Conservation (phyloP, 176 grass and related monocot species). For the Melocanna baccifera region DNA sequence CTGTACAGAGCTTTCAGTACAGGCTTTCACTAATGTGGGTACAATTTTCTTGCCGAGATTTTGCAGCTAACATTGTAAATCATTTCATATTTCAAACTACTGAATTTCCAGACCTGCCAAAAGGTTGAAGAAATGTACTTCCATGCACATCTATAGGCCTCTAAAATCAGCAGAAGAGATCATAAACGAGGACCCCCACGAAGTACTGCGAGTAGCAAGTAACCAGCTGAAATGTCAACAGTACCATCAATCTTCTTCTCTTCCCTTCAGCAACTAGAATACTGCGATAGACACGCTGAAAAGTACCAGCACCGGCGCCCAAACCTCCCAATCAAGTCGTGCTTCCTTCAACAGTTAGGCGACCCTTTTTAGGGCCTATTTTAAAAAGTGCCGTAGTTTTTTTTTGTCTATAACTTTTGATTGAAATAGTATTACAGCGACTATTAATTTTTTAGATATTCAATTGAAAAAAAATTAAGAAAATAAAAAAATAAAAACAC, state of each 20-base stretch:
- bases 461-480: too few species aligned
- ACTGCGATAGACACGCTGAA: background rate
- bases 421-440: too few species aligned
- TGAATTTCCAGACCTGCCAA: background rate
- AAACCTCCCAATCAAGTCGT: constrained; percentile 16
- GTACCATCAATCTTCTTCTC: background rate
- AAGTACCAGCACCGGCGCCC: constrained; percentile 29
- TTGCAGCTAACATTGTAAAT: background rate
- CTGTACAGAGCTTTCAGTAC: too few species aligned
- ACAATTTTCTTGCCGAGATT: background rate
- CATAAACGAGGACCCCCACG: too few species aligned
- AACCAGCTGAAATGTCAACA: background rate
- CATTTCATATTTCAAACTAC: background rate
- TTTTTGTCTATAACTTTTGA: too few species aligned
- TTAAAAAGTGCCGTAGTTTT: too few species aligned
- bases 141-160: background rate
- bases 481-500: too few species aligned
- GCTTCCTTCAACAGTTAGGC: background rate
- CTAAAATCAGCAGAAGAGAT: background rate
- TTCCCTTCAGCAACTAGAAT: background rate
- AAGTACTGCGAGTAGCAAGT: background rate
- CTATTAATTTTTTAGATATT: too few species aligned
- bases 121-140: background rate
- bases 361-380: background rate
- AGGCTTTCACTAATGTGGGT: background rate